A percentile compares a stretch with the other conserved stretches of the same genome.
These are phyloP conservation scores for Priceomyces fermenticarens DNA, from an alignment of 805 yeast genomes.

Conservation along the genomic window DNA sequence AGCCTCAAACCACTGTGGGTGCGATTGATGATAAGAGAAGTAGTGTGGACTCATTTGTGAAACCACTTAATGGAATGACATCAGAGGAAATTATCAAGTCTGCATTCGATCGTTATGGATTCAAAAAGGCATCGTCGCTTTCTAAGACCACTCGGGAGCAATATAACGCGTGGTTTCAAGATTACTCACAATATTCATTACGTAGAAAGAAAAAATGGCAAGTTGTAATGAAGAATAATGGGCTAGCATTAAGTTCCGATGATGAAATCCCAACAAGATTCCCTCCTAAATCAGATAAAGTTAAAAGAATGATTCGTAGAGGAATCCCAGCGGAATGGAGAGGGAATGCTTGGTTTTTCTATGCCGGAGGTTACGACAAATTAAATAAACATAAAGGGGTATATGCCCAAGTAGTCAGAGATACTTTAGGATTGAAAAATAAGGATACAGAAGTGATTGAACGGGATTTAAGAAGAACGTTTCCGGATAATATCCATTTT, in stretches of 20 bases:
- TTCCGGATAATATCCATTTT: constrained; percentile 89
- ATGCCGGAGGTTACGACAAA: constrained; percentile 79
- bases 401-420: constrained; percentile 64
- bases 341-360: constrained; percentile 95
- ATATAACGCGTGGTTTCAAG: constrained; percentile 74
- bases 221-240: constrained; percentile 60
- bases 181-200: constrained; percentile 59
- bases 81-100: constrained; percentile 14
- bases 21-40: too few species aligned
- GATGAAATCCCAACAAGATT: constrained; percentile 52
- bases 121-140: constrained; percentile 61
- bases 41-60: background rate
- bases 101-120: constrained; percentile 76
- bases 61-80: background rate
- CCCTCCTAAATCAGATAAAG: constrained; percentile 75
- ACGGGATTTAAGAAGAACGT: constrained; percentile 88
- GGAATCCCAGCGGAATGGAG: constrained; percentile 98
- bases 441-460: constrained; percentile 91
- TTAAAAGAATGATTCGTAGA: constrained; percentile 77
- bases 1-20: background rate
- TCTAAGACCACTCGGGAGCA: constrained; percentile 44
- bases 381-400: constrained; percentile 68
- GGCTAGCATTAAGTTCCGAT: constrained; percentile 47
- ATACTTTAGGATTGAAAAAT: constrained; percentile 52
- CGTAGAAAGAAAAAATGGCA: constrained; percentile 80